phyloP scores from a whole-genome alignment of 129 eudicot species.

The sunflower (Helianthus annuus) region DNA sequence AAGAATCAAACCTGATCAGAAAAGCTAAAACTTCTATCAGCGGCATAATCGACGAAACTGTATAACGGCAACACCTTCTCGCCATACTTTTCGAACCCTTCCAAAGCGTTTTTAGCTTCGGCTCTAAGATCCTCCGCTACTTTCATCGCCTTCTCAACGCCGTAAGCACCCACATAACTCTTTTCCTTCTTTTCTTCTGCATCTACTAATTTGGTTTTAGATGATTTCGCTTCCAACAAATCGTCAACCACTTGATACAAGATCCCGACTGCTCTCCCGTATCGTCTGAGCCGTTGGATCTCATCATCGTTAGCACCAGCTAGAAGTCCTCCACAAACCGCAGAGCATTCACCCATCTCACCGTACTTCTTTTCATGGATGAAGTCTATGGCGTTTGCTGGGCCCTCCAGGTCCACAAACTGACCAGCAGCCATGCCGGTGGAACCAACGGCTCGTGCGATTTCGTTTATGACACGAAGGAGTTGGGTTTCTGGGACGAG shows the following conservation, averaged over 20 bases:
- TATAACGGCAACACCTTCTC: conserved; percentile 76
- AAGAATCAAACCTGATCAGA: conserved; percentile 41
- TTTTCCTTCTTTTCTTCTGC: conserved; percentile 47
- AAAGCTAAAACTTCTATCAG: conserved; percentile 76
- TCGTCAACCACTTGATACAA: conserved; percentile 90
- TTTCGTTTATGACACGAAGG: conserved; percentile 77
- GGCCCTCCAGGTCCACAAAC: conserved; percentile 83
- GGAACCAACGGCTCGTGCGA: conserved; percentile 95
- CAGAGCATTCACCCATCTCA: conserved; percentile 91
- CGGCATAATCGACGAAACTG: conserved; percentile 93
- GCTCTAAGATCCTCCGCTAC: conserved; percentile 78
- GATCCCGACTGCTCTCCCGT: conserved; percentile 85
- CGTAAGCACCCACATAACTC: conserved; percentile 81
- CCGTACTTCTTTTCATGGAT: conserved; percentile 91
- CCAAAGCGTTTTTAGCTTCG: conserved; percentile 75
- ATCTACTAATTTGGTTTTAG: conserved; percentile 1
- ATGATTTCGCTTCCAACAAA: conserved; percentile 51
- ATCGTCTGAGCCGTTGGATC: conserved; percentile 62
- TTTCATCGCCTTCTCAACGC: conserved; percentile 84
- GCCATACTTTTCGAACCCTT: conserved; percentile 79
- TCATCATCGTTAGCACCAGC: conserved; percentile 86
- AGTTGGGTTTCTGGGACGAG: conserved; percentile 76
- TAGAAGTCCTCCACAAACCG: conserved; percentile 82
- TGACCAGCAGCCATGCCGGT: conserved; percentile 99
- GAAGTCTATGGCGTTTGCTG: conserved; percentile 68